Conservation (phyloP, 176 grass and related monocot genomes). For the Puya raimondii region DNA sequence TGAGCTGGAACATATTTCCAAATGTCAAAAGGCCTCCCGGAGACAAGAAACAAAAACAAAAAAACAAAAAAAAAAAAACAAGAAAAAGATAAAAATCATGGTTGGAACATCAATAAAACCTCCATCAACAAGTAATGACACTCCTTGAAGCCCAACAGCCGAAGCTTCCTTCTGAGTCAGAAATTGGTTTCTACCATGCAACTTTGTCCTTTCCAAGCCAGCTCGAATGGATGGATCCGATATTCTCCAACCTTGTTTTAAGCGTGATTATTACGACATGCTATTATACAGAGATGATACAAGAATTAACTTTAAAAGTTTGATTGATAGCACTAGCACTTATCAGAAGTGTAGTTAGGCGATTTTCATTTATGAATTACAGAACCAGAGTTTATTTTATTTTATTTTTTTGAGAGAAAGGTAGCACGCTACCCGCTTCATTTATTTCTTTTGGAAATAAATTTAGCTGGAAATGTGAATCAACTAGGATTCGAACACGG, state of each 20-base stretch:
- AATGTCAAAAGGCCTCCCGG: constrained; percentile 1
- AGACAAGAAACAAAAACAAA: not conserved
- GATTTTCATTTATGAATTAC: not conserved
- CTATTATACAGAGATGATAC: too few relatives aligned
- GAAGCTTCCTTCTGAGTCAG: constrained; percentile 48
- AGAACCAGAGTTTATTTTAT: too few relatives aligned
- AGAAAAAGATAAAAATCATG: not conserved
- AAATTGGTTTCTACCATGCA: constrained; percentile 74
- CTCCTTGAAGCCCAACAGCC: constrained; percentile 32
- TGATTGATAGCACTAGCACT: too few relatives aligned
- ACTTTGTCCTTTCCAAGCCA: constrained; percentile 49
- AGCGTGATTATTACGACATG: not conserved
- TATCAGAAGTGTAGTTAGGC: not conserved
- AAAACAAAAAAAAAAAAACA: not conserved
- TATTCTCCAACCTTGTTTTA: constrained; percentile 47
- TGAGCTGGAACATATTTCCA: constrained; percentile 49
- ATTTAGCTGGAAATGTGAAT: too few relatives aligned
- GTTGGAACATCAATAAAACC: constrained; percentile 25
- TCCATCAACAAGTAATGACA: constrained; percentile 56
- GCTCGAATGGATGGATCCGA: constrained; percentile 57
- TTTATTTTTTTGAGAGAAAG: too few relatives aligned
- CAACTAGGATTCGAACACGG: too few relatives aligned
- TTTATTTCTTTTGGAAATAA: too few relatives aligned
- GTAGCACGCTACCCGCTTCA: too few relatives aligned
- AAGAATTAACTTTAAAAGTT: not conserved